These are phyloP conservation scores for Fusarium sp. DNA, from an alignment of 2,329 filamentous ascomycete species.

Conservation along the genomic window DNA sequence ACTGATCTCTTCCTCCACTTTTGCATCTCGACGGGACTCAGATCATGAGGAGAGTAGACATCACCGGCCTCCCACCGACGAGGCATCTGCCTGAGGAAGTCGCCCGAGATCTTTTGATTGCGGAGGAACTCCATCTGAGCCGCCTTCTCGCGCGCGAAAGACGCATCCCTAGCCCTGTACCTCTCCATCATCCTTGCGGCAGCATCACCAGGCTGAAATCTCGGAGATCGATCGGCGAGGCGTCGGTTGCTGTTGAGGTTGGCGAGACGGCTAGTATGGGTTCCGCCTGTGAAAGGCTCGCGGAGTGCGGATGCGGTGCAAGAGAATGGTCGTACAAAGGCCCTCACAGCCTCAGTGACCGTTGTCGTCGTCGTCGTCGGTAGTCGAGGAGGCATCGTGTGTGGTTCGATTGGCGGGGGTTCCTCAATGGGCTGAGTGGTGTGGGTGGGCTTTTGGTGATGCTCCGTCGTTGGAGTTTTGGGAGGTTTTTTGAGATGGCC, in stretches of 20 bases:
- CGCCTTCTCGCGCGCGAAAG: constrained; percentile 45
- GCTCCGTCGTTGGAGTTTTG: constrained; percentile 34
- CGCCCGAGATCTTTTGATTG: constrained; percentile 57
- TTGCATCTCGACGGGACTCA: constrained; percentile 80
- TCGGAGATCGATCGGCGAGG: constrained; percentile 2
- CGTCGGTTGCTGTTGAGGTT: constrained; percentile 35
- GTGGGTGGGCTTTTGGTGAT: constrained; percentile 39
- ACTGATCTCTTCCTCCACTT: constrained; percentile 78
- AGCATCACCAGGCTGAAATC: constrained; percentile 41
- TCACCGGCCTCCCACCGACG: constrained; percentile 83
- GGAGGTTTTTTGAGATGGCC: constrained; percentile 43
- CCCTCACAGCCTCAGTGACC: constrained; percentile 33
- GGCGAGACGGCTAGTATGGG: constrained; percentile 37
- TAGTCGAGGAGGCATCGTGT: constrained; percentile 57
- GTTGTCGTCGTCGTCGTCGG: constrained; percentile 41
- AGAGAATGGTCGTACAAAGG: constrained; percentile 47
- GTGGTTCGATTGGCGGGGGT: constrained; percentile 18
- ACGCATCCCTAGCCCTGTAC: constrained; percentile 38
- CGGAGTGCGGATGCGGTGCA: constrained; percentile 46
- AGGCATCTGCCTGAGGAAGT: constrained; percentile 73
- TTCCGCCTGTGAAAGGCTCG: constrained; percentile 20
- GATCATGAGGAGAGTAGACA: constrained; percentile 90
- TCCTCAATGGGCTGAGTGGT: constrained; percentile 6
- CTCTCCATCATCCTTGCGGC: constrained; percentile 47
- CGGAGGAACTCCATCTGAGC: constrained; percentile 54